Percentiles rank a stretch among this genome's conserved stretches.
Conservation (phyloP, 1,284 basidiomycete species). For the Trametes pubescens region DNA sequence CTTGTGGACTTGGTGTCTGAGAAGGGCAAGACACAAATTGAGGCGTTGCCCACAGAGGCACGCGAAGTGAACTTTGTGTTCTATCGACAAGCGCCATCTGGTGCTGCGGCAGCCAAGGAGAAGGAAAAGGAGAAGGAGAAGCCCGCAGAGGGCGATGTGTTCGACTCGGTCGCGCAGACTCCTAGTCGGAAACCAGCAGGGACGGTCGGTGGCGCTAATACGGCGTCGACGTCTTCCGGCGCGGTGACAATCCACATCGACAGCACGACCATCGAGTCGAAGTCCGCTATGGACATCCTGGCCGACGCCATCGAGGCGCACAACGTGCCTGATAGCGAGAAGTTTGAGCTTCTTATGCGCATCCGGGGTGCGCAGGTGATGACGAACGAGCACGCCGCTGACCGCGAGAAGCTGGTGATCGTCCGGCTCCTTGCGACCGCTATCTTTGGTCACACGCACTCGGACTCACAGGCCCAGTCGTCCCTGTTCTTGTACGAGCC, state of each 20-base stretch:
- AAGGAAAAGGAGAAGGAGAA: slow-evolving; percentile 46
- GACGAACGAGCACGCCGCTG: slow-evolving; percentile 60
- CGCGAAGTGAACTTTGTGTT: slow-evolving; percentile 81
- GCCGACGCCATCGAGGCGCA: slow-evolving; percentile 79
- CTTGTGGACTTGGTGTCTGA: slow-evolving; percentile 72
- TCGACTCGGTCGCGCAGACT: slow-evolving; percentile 50
- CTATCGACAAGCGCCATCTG: slow-evolving; percentile 62
- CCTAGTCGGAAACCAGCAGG: slow-evolving; percentile 38
- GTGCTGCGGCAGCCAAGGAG: slow-evolving; percentile 42
- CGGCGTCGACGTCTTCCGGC: slow-evolving; percentile 47
- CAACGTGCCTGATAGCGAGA: slow-evolving; percentile 83
- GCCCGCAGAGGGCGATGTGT: slow-evolving; percentile 52
- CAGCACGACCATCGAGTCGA: slow-evolving; percentile 63
- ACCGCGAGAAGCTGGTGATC: slow-evolving; percentile 83
- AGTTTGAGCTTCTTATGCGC: slow-evolving; percentile 90
- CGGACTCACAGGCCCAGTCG: slow-evolving; percentile 81
- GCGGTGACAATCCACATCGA: slow-evolving; percentile 74
- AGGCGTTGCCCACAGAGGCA: slow-evolving; percentile 69
- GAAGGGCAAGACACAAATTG: slow-evolving; percentile 60
- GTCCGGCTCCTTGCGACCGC: slow-evolving; percentile 89
- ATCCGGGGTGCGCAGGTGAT: slow-evolving; percentile 83
- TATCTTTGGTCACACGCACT: slow-evolving; percentile 86
- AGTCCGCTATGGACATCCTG: slow-evolving; percentile 77
- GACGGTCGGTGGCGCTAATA: slow-evolving; percentile 30
- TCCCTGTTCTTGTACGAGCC: slow-evolving; percentile 95